A percentile compares a stretch with the other conserved stretches of the same genome.
Conservation (phyloP, 2,329 filamentous ascomycete genomes). For the Neonectria sp. region DNA sequence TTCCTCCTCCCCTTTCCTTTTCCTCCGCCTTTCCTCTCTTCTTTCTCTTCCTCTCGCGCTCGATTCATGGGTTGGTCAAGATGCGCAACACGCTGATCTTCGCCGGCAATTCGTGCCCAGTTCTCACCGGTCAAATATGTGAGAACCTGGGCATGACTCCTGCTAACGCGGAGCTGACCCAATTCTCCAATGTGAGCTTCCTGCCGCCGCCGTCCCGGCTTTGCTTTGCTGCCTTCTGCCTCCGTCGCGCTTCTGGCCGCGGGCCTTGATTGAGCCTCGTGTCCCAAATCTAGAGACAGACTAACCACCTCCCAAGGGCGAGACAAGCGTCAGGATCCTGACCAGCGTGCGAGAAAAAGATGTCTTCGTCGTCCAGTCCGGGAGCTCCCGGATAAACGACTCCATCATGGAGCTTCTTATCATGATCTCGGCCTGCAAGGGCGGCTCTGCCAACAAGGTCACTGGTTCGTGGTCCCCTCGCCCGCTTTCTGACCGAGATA, state of each 20-base stretch:
- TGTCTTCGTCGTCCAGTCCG: slow-evolving; percentile 98
- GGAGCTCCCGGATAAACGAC: slow-evolving; percentile 96
- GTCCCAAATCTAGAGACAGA: slow-evolving; percentile 11
- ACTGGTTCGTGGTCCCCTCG: slow-evolving; percentile 77
- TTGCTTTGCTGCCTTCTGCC: slow-evolving; percentile 15
- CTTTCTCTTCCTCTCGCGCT: slow-evolving; percentile 39
- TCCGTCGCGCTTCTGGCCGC: slow-evolving; percentile 6
- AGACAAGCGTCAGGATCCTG: slow-evolving; percentile 78
- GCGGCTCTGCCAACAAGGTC: slow-evolving; percentile 95
- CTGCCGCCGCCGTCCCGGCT: slow-evolving; percentile 38
- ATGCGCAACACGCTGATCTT: slow-evolving; percentile 80
- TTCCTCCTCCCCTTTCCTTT: slow-evolving; percentile 38
- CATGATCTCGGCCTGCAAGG: slow-evolving; percentile 99
- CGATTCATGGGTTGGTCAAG: slow-evolving; percentile 50
- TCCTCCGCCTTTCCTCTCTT: slow-evolving; percentile 37
- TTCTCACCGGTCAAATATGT: slow-evolving; percentile 76
- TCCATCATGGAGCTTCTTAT: slow-evolving; percentile 99
- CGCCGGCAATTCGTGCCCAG: slow-evolving; percentile 77
- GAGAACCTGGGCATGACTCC: slow-evolving; percentile 77
- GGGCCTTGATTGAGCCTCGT: slow-evolving; percentile 13
- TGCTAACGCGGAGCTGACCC: slow-evolving; percentile 75
- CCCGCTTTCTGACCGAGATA: slow-evolving; percentile 27
- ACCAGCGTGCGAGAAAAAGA: slow-evolving; percentile 94
- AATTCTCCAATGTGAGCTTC: slow-evolving; percentile 78
- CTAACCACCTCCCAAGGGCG: slow-evolving; percentile 65